Percentiles rank a stretch among this genome's conserved stretches.
phyloP scores from a whole-genome alignment of 192 early-diverging fungal species.

The Diversispora eburnea region DNA sequence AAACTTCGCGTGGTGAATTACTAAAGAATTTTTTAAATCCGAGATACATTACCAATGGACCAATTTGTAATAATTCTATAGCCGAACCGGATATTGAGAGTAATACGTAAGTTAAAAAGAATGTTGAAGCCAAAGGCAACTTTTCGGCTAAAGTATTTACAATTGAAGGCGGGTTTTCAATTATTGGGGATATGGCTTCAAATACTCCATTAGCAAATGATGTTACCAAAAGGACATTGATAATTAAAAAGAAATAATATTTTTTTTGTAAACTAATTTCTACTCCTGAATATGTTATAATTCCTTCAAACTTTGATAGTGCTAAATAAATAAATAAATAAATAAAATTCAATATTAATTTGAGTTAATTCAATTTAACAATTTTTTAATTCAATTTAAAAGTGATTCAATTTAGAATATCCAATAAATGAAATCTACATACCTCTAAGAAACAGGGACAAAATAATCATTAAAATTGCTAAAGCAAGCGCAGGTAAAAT shows the following conservation, averaged over 20 bases:
- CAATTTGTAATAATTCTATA: slow-evolving; percentile 65
- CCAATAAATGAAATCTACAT: slow-evolving; percentile 26
- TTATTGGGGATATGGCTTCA: slow-evolving; percentile 23
- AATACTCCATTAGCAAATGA: slow-evolving; percentile 68
- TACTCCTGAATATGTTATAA: slow-evolving; percentile 5
- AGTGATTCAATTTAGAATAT: neutral
- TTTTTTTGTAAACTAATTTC: slow-evolving; percentile 39
- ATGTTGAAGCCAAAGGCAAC: slow-evolving; percentile 72
- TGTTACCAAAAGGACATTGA: slow-evolving; percentile 77
- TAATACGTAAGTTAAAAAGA: slow-evolving; percentile 83
- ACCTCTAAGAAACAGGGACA: slow-evolving; percentile 63
- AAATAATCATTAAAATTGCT: slow-evolving; percentile 62
- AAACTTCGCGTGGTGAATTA: slow-evolving; percentile 72
- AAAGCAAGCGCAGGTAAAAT: slow-evolving; percentile 70
- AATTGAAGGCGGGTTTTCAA: slow-evolving; percentile 33
- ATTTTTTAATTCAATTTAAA: too few relatives aligned
- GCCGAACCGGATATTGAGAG: slow-evolving; percentile 66
- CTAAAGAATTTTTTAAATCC: slow-evolving; percentile 51
- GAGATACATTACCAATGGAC: slow-evolving; percentile 60
- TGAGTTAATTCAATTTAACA: too few relatives aligned
- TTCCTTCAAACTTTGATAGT: slow-evolving; percentile 56
- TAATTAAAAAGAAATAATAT: slow-evolving; percentile 77
- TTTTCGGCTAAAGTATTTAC: slow-evolving; percentile 51
- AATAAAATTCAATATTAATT: too few relatives aligned
- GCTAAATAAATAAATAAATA: slow-evolving; percentile 27